These are phyloP conservation scores for Neltuma alba DNA, from an alignment of 306 rosid genomes.

Conservation along the genomic window DNA sequence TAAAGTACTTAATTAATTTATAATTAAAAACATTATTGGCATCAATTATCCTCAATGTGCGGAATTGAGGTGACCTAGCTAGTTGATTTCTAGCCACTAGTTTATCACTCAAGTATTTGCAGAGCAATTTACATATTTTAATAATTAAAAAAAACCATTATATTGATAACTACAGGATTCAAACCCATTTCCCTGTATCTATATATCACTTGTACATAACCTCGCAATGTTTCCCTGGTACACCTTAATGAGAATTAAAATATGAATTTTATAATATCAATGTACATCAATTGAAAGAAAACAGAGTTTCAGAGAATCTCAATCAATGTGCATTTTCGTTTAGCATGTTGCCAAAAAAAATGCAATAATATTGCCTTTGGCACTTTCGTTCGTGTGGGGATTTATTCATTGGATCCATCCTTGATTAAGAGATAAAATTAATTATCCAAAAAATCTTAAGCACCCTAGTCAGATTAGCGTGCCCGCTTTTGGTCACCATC, in stretches of 20 bases:
- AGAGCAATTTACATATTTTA: not conserved
- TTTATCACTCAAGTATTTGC: not conserved
- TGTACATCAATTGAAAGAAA: not conserved
- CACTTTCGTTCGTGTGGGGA: not conserved
- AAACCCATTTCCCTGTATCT: no score
- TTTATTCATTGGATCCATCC: conserved; percentile 26
- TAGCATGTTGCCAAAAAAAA: not conserved
- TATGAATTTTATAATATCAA: not conserved
- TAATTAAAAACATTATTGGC: not conserved
- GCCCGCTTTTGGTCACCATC: conserved; percentile 39
- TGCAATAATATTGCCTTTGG: conserved; percentile 11
- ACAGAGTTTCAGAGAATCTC: no score
- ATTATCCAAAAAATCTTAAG: not conserved
- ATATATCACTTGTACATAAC: no score
- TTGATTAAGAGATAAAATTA: conserved; percentile 9
- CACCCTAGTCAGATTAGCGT: not conserved
- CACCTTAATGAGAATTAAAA: not conserved
- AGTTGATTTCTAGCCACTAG: not conserved
- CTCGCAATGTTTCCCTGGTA: not conserved
- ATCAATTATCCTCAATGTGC: not conserved
- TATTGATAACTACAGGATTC: no score
- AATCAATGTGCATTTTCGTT: conserved; percentile 2
- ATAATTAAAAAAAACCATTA: no score
- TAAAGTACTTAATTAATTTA: not conserved
- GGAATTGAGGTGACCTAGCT: conserved; percentile 13